phyloP scores from a whole-genome alignment of 139 green algal genomes.

The Micractinium conductrix region DNA sequence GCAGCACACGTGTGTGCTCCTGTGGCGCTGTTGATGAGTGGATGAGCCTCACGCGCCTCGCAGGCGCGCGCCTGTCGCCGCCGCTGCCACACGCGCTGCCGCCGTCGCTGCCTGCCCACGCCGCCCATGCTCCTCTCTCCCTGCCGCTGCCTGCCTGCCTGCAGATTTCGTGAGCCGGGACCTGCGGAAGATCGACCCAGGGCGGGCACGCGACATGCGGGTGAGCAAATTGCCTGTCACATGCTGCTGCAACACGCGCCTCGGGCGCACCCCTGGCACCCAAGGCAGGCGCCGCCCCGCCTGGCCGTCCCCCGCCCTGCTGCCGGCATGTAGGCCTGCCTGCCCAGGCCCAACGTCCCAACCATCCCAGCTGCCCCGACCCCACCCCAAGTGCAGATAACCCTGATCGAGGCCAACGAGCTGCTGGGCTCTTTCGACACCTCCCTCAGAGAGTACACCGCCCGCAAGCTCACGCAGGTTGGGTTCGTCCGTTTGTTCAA shows the following conservation, averaged over 20 bases:
- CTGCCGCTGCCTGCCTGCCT: neutral
- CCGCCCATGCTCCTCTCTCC: neutral
- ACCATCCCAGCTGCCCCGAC: neutral
- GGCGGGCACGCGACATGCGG: conserved; percentile 46
- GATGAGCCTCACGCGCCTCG: too few species aligned
- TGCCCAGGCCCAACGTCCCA: too few species aligned
- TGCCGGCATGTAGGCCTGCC: neutral
- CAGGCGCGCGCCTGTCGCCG: neutral
- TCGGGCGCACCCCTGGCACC: too few species aligned
- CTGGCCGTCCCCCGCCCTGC: neutral
- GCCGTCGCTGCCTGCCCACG: neutral
- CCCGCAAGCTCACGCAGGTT: conserved; percentile 74
- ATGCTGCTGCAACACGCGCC: neutral
- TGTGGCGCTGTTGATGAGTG: too few species aligned
- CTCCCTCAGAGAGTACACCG: conserved; percentile 81
- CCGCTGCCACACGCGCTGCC: neutral
- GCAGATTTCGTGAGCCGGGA: conserved; percentile 53
- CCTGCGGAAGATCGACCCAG: conserved; percentile 45
- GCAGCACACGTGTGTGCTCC: too few species aligned
- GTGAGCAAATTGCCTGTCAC: neutral
- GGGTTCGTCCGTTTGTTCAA: too few species aligned
- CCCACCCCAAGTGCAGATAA: conserved; percentile 46
- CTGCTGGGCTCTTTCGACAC: conserved; percentile 84
- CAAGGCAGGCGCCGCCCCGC: too few species aligned
- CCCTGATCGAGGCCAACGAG: conserved; percentile 79